Conservation (phyloP, 345 rosid genomes). For the Microcos paniculata region DNA sequence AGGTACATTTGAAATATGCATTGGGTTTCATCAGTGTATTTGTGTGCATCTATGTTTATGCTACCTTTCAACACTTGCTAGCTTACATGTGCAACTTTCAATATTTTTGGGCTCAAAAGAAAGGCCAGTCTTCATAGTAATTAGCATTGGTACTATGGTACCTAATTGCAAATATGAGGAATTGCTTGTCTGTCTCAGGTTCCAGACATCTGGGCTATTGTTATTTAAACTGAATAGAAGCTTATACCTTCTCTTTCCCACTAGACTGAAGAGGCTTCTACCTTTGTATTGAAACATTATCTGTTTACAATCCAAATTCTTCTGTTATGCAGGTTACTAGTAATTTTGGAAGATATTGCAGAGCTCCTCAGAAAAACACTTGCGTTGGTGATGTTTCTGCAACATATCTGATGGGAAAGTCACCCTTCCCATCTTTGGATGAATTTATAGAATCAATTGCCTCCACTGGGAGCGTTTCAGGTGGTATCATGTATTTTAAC, state of each 20-base stretch:
- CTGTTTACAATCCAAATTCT: constrained; percentile 7
- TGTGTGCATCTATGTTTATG: background rate
- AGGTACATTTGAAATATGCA: constrained; percentile 45
- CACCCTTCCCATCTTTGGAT: constrained; percentile 85
- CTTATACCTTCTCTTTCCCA: background rate
- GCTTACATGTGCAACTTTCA: background rate
- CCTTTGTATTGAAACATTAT: background rate
- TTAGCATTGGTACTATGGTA: background rate
- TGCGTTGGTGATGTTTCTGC: constrained; percentile 41
- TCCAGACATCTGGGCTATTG: background rate
- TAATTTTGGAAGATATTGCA: constrained; percentile 34
- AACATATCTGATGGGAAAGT: constrained; percentile 53
- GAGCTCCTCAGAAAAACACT: constrained; percentile 35
- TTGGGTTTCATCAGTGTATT: constrained; percentile 15
- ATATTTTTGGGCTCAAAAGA: background rate
- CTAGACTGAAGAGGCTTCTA: background rate
- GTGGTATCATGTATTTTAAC: constrained; percentile 35
- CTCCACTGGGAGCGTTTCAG: constrained; percentile 63
- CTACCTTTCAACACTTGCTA: background rate
- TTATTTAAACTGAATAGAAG: background rate
- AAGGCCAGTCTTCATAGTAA: background rate
- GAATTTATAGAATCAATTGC: constrained; percentile 73
- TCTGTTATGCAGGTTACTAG: constrained; percentile 48
- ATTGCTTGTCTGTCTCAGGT: background rate
- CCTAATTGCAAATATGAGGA: background rate